Conservation (phyloP, 2,329 filamentous ascomycete species). For the Exserohilum rostratum region DNA sequence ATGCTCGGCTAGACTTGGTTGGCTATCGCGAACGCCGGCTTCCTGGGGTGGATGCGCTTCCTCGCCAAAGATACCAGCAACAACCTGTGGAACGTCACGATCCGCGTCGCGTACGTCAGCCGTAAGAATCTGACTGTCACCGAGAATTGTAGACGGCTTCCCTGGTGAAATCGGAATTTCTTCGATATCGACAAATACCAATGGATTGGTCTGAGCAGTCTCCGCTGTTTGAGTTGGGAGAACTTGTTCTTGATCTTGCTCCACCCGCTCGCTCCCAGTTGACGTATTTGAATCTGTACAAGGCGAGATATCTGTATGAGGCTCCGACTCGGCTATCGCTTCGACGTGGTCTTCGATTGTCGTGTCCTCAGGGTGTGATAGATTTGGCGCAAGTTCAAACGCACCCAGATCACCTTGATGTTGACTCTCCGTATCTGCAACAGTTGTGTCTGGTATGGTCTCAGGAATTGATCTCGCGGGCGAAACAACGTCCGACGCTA, state of each 20-base stretch:
- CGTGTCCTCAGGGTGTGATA: slow-evolving; percentile 4
- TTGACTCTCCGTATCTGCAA: slow-evolving; percentile 25
- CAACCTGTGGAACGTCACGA: neutral
- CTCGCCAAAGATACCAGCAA: neutral
- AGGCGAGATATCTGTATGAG: neutral
- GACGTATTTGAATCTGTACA: neutral
- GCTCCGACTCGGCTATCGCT: neutral
- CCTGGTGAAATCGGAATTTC: neutral
- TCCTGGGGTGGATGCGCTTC: slow-evolving; percentile 1
- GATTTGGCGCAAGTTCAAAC: slow-evolving; percentile 5
- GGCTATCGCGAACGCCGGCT: slow-evolving; percentile 2
- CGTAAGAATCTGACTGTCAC: neutral
- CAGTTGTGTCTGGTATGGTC: slow-evolving; percentile 29
- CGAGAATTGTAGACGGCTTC: neutral
- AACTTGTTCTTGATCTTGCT: neutral
- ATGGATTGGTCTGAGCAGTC: neutral
- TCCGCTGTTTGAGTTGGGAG: neutral
- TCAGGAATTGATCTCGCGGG: slow-evolving; percentile 36
- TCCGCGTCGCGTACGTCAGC: neutral
- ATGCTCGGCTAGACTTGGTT: slow-evolving; percentile 16
- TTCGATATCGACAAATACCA: neutral
- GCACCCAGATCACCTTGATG: slow-evolving; percentile 8
- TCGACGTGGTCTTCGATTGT: neutral
- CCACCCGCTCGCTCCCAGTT: neutral
- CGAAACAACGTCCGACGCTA: slow-evolving; percentile 16